Evolutionary conservation across 2,329 filamentous ascomycete genomes (phyloP).

Genomic region (Microdochium paspali): DNA sequence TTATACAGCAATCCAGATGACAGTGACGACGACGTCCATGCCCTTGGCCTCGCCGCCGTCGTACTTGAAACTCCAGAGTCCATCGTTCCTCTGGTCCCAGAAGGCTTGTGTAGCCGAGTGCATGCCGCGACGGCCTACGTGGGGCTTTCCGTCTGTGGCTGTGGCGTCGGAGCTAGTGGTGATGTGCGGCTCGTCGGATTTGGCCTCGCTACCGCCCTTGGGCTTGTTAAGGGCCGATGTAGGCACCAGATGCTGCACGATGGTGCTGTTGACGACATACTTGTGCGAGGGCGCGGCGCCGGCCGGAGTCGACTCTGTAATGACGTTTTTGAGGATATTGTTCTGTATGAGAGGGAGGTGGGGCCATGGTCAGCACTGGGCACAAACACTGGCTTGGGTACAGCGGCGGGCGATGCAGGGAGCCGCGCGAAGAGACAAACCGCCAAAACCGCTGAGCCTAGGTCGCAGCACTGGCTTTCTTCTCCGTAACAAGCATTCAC

Average conservation of each 20-base stretch:
- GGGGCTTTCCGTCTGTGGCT: conserved; percentile 55
- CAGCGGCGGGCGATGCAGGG: conserved; percentile 1
- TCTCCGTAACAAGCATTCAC: background rate
- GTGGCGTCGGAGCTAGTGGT: conserved; percentile 43
- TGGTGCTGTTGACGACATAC: conserved; percentile 95
- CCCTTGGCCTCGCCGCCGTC: conserved; percentile 59
- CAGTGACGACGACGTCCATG: conserved; percentile 60
- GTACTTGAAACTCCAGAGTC: conserved; percentile 85
- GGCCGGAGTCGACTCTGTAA: conserved; percentile 60
- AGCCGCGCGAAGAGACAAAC: background rate
- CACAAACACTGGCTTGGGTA: background rate
- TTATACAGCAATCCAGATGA: conserved; percentile 70
- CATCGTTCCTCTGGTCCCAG: conserved; percentile 86
- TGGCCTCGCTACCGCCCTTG: conserved; percentile 36
- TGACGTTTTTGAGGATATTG: conserved; percentile 66
- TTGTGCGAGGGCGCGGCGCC: conserved; percentile 64
- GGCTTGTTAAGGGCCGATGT: conserved; percentile 55
- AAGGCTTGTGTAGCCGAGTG: conserved; percentile 77
- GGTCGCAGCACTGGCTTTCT: background rate
- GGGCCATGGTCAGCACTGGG: conserved; percentile 3
- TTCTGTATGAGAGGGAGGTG: conserved; percentile 38
- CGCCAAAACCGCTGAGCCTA: background rate
- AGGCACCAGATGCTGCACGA: conserved; percentile 83
- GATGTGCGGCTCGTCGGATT: conserved; percentile 40
- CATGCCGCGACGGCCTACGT: conserved; percentile 81